Conservation (phyloP, 225 moss, liverwort and hornwort species). For the Ulota crispa region DNA sequence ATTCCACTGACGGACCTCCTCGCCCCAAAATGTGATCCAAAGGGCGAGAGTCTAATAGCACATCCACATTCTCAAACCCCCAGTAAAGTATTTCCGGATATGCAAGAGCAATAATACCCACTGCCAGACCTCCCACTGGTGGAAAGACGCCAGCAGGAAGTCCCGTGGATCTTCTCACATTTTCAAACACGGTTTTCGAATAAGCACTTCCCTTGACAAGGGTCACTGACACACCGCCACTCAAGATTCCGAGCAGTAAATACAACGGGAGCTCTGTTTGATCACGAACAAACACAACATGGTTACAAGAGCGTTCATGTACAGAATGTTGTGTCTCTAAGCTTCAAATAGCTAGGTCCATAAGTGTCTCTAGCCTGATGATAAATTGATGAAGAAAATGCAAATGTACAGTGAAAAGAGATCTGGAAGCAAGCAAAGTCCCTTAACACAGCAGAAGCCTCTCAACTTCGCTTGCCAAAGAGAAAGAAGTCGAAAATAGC, state of each 20-base stretch:
- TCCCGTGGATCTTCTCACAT: constrained; percentile 56
- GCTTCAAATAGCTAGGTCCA: constrained; percentile 2
- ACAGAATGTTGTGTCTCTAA: not conserved
- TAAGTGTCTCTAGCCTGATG: not conserved
- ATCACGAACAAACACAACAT: constrained; percentile 9
- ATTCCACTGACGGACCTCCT: constrained; percentile 64
- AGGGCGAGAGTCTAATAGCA: constrained; percentile 73
- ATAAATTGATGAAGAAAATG: constrained; percentile 5
- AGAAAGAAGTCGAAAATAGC: not conserved
- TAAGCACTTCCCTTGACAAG: constrained; percentile 78
- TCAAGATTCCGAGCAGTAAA: constrained; percentile 81
- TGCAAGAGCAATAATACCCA: constrained; percentile 80
- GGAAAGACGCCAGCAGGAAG: constrained; percentile 82
- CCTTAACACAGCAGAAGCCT: not conserved
- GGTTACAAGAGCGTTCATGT: not conserved
- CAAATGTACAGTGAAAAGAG: not conserved
- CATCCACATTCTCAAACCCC: constrained; percentile 99
- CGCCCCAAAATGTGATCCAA: constrained; percentile 36
- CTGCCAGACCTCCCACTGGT: constrained; percentile 80
- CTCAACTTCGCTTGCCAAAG: not conserved
- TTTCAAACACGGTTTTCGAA: constrained; percentile 68
- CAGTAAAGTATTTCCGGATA: constrained; percentile 96
- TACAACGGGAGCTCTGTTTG: constrained; percentile 91
- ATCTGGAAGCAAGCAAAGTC: not conserved
- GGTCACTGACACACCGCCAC: constrained; percentile 80